A percentile compares a stretch with the other conserved stretches of the same genome.
phyloP scores from a whole-genome alignment of 495 filamentous ascomycete species.

The Chaetomium cochliodes region DNA sequence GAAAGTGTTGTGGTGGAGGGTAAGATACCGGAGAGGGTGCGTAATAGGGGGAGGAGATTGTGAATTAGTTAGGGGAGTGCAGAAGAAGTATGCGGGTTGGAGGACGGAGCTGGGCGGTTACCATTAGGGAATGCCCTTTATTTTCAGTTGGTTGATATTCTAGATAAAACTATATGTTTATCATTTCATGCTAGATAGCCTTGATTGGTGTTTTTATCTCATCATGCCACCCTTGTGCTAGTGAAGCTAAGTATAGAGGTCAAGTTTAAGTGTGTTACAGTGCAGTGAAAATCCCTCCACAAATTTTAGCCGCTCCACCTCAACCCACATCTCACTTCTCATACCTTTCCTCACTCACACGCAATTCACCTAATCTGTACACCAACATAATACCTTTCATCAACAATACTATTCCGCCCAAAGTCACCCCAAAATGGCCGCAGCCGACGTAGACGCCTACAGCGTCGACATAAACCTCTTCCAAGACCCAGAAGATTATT shows the following conservation, averaged over 20 bases:
- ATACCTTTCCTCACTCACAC: neutral
- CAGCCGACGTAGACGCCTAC: neutral
- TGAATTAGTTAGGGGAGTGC: too few relatives aligned
- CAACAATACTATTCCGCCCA: neutral
- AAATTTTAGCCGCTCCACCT: slow-evolving; percentile 11
- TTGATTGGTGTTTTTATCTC: too few relatives aligned
- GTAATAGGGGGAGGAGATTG: too few relatives aligned
- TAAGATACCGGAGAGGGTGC: neutral
- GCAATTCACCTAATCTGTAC: neutral
- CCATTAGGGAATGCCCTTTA: too few relatives aligned
- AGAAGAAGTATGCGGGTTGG: too few relatives aligned
- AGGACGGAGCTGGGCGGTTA: too few relatives aligned
- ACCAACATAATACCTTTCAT: neutral
- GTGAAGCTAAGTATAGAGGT: neutral
- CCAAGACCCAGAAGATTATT: slow-evolving; percentile 75
- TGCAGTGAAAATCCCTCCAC: slow-evolving; percentile 1
- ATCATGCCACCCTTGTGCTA: too few relatives aligned
- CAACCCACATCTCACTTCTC: neutral
- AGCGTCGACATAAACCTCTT: slow-evolving; percentile 55
- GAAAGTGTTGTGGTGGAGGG: neutral
- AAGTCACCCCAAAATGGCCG: neutral
- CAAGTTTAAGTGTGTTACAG: neutral
- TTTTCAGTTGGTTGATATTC: too few relatives aligned
- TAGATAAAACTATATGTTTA: too few relatives aligned
- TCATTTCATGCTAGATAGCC: too few relatives aligned